These are phyloP conservation scores for Backusella australiensis DNA, from an alignment of 192 early-diverging fungal species.

Conservation along the genomic window DNA sequence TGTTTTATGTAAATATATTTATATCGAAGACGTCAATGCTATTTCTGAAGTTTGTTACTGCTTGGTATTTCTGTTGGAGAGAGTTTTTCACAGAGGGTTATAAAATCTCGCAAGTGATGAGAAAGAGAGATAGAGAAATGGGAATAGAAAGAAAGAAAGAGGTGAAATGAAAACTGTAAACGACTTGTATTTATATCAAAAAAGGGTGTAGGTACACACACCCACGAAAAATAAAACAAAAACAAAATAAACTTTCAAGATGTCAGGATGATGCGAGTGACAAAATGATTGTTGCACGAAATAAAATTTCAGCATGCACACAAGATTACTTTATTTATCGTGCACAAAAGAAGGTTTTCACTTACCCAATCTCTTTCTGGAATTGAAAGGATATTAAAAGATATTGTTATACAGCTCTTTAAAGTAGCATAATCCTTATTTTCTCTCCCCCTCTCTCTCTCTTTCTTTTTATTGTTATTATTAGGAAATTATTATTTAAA, in stretches of 20 bases:
- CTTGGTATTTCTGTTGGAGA: neutral
- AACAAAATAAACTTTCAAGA: conserved; percentile 9
- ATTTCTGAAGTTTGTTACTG: neutral
- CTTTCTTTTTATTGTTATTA: neutral
- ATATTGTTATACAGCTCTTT: neutral
- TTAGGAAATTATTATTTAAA: neutral
- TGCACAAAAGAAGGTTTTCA: neutral
- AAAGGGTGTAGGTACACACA: neutral
- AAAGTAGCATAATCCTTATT: neutral
- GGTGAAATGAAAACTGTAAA: neutral
- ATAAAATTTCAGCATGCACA: neutral
- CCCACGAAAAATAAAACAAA: conserved; percentile 6
- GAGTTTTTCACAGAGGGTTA: neutral
- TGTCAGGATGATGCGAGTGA: conserved; percentile 6
- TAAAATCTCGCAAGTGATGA: neutral
- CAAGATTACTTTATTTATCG: neutral
- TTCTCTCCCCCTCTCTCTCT: neutral
- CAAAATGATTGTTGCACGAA: neutral
- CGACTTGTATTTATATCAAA: neutral
- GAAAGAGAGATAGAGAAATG: neutral
- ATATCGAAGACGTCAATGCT: neutral
- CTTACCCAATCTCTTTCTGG: neutral
- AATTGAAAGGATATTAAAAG: neutral
- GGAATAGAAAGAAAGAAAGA: neutral
- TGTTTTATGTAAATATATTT: neutral